Percentiles rank a stretch among this genome's conserved stretches.
Evolutionary conservation across 805 yeast species (phyloP).

Genomic region (Yamadazyma akitaensis): DNA sequence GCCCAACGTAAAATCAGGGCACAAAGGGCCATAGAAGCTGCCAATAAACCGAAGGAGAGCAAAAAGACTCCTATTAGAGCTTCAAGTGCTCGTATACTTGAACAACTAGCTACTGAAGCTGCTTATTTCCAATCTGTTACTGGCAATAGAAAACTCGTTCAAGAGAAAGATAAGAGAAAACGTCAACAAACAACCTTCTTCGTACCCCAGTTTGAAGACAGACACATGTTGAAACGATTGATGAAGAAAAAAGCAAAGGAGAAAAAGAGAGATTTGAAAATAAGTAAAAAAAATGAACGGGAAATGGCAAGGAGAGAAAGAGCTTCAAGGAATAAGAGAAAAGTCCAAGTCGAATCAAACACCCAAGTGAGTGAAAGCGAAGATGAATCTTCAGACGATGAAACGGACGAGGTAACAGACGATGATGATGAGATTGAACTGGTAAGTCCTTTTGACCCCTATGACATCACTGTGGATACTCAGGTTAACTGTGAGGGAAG

Average conservation of each 20-base stretch:
- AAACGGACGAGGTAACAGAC: conserved; percentile 13
- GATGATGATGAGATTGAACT: conserved; percentile 25
- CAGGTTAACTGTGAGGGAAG: conserved; percentile 23
- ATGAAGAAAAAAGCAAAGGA: conserved; percentile 10
- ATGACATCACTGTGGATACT: conserved; percentile 32
- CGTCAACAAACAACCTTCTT: conserved; percentile 26
- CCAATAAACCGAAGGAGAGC: conserved; percentile 2
- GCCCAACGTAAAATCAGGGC: neutral
- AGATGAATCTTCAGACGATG: neutral
- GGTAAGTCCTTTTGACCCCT: conserved; percentile 41
- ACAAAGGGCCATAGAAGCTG: conserved; percentile 1
- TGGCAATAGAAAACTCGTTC: conserved; percentile 32
- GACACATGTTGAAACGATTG: conserved; percentile 9
- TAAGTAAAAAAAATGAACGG: neutral
- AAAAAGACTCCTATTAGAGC: conserved; percentile 1
- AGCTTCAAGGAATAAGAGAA: neutral
- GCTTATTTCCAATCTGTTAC: conserved; percentile 38
- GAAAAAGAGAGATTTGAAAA: conserved; percentile 4
- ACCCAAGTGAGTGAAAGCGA: neutral
- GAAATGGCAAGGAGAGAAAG: conserved; percentile 3
- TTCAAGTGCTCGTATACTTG: conserved; percentile 7
- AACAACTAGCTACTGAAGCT: conserved; percentile 18
- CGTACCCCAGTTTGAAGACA: conserved; percentile 22
- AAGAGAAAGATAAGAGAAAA: conserved; percentile 32
- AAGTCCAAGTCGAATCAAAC: neutral